phyloP scores from a whole-genome alignment of 73 alveolate genomes.

The Vitrella brassicaformis region DNA sequence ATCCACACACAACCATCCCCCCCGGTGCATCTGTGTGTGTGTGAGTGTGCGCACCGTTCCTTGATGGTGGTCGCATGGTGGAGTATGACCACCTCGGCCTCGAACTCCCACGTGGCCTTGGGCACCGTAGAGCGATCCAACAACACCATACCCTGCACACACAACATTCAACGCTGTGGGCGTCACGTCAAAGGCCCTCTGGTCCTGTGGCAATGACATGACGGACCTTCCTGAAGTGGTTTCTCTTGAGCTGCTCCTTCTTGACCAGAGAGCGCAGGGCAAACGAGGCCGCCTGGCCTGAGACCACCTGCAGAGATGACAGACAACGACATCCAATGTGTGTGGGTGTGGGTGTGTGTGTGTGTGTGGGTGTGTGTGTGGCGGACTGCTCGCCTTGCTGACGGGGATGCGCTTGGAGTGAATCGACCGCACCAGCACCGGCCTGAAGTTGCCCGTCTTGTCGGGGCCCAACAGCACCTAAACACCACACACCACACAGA shows the following conservation, averaged over 20 bases:
- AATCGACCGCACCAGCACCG: conserved; percentile 63
- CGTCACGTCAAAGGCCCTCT: no score
- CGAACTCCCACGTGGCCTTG: conserved; percentile 68
- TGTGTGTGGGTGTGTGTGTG: background rate
- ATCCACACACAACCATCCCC: no score
- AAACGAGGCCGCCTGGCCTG: conserved; percentile 77
- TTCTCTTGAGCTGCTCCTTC: conserved; percentile 66
- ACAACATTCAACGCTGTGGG: no score
- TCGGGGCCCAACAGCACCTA: conserved; percentile 72
- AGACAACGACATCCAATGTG: background rate
- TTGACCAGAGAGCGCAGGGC: conserved; percentile 70
- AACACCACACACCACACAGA: no score
- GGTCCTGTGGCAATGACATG: no score
- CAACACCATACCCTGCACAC: conserved; percentile 80
- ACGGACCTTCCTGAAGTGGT: conserved; percentile 74
- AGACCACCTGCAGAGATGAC: conserved; percentile 38
- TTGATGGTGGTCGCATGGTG: conserved; percentile 92
- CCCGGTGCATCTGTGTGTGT: no score
- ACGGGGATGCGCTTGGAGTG: conserved; percentile 66
- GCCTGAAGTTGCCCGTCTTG: conserved; percentile 58
- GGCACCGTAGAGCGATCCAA: conserved; percentile 56
- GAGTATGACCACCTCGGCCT: conserved; percentile 80
- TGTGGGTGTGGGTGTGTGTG: background rate
- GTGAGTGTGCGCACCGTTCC: no score
- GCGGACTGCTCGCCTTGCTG: conserved; percentile 1